Base-by-base conservation (phyloP, 345 rosid genomes). In the Acer negundo region DNA sequence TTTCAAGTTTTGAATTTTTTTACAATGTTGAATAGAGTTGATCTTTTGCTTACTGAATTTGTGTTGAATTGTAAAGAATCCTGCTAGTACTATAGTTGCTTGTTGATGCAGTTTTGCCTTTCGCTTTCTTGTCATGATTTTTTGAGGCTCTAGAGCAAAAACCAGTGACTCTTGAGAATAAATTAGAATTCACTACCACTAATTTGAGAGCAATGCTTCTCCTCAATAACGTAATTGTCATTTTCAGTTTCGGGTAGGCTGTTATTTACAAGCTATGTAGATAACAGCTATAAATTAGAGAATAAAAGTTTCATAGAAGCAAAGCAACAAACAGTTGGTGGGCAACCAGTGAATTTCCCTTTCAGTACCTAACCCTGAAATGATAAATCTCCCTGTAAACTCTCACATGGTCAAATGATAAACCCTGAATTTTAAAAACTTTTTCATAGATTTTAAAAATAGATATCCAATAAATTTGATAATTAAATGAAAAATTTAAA, bases 281-380 rank as follows among this genome's bases (percentile, higher is more conserved):
- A 35, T 31, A 31, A 31, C 69, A 56, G 62, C 55, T 8, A 3
- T 26, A 12, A 11, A 15, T 42, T n/a, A 31, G n/a, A 20, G 63
- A 38, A 19, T 11, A 0, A 6, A 23, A 69, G 58, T 47, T 78
- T 81, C 81, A 55, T 9, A 44, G 53, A 46, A 72, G 72, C 73
- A 83, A 83, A 83, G 28, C 22, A 82, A 77, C 89, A 65, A 86
- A 83, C 80, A 70, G 42, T 10, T 86, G 79, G 85, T 56, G 59
- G 26, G 44, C 81, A 56, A 55, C 7, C 1, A 28, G 53, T 20
- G 65, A 61, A 20, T 31, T 22, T 23, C n/a, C 24, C 28, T 72
- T 46, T 12, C 0, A 0, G 15, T 1, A 1, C 38, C 38, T 0
- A 47, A 44, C 26, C 26, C 63, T 59, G 26, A 35, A 4, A 35